Evolutionary conservation across 352 stramenopile genomes (phyloP), one percentile per base, ranked within the genome.

Genomic region (Pythium apleroticum): DNA sequence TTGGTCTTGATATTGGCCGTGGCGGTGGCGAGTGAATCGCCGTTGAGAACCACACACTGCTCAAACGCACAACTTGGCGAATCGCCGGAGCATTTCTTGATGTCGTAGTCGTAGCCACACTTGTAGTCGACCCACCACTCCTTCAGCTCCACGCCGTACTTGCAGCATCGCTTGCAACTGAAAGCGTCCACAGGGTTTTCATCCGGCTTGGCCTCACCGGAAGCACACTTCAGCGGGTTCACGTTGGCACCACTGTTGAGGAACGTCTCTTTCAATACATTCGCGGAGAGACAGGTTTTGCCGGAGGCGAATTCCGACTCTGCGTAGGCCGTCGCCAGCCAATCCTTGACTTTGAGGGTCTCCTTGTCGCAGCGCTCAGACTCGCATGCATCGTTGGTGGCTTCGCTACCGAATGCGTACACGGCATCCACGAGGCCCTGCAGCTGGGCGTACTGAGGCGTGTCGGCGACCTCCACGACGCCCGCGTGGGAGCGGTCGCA

Each of bases 81-180:
- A 17, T 41, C 33, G 9, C 83, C 80, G 0, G 74, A 60, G 17
- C 80, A 90, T 4, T 50, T 54, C 19, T 68, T 58, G 0, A 70
- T 53, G 15, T 85, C 81, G 33, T 83, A 86, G 20, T 50, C 43
- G 45, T 81, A 72, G 19, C 72, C 70, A 49, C 84, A 93, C 41
- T 69, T 77, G 68, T 87, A 93, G 62, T 89, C 72, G n/a, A 70
- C 73, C 80, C 79, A 91, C 48, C 66, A 77, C 58, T 93, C 84
- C 35, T 77, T 73, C 28, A 93, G 52, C 24, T 65, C 57, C 0
- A 75, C 83, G 14, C 63, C 60, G 60, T 86, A 75, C 55, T 76
- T 69, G 33, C 69, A 80, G 66, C 81, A 90, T 10, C 79, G 67
- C 17, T 66, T 76, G 69, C 81, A 90, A 31, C 71, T 60, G 0